Percentiles rank a stretch among this genome's conserved stretches.
Evolutionary conservation across 2,329 filamentous ascomycete genomes (phyloP).

Genomic region (Aspergillus awamori): DNA sequence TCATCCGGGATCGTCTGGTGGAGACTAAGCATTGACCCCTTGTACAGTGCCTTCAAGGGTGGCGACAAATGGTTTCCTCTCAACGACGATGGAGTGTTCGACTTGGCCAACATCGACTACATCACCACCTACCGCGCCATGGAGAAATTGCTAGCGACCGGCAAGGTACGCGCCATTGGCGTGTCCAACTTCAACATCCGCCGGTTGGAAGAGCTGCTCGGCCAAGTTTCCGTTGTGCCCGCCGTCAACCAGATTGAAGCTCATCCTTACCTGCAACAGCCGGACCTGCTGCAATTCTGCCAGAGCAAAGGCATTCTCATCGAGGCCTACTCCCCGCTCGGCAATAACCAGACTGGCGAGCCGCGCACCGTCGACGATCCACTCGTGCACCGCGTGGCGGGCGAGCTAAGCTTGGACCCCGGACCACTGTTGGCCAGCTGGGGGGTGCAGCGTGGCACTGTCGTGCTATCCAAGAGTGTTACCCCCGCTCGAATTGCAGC

Average conservation of each 20-base stretch:
- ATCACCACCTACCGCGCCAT: conserved; percentile 58
- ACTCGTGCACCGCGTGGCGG: conserved; percentile 62
- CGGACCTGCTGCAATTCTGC: conserved; percentile 19
- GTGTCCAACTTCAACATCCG: conserved; percentile 73
- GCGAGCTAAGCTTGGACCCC: conserved; percentile 60
- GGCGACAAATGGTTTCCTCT: conserved; percentile 30
- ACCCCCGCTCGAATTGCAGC: conserved; percentile 45
- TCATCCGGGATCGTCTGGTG: not conserved
- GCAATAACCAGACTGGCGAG: conserved; percentile 53
- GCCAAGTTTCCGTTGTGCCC: conserved; percentile 64
- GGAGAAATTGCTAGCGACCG: conserved; percentile 59
- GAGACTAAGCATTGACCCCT: not conserved
- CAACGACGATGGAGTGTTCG: conserved; percentile 25
- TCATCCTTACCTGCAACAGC: not conserved
- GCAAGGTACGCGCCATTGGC: conserved; percentile 68
- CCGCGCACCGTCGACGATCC: conserved; percentile 58
- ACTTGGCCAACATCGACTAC: conserved; percentile 27
- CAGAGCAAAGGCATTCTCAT: not conserved
- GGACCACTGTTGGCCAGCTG: conserved; percentile 59
- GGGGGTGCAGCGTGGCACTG: conserved; percentile 57
- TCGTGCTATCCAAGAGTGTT: conserved; percentile 58
- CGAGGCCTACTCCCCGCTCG: conserved; percentile 54
- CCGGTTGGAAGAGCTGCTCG: conserved; percentile 73
- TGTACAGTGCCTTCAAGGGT: conserved; percentile 22
- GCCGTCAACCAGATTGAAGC: conserved; percentile 69